Base-by-base conservation (phyloP, 169 alveolate species). In the Plasmodium berghei region DNA sequence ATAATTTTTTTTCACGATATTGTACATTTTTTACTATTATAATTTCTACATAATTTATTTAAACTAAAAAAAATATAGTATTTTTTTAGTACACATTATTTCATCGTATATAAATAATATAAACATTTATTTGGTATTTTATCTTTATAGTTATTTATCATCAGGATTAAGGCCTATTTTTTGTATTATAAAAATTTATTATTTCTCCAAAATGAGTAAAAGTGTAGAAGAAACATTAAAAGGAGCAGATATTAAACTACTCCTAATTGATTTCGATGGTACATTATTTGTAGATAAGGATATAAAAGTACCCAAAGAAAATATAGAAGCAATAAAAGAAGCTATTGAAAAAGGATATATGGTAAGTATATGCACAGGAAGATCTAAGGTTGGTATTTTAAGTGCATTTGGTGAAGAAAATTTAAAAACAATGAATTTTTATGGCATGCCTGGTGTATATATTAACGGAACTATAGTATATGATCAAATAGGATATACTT, bases 331-430 rank as follows among this genome's bases (percentile, higher is more conserved):
- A 9, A 80, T 80, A 1, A 80, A 80, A 58, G 72, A 49, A 52
- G 90, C 90, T 5, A 67, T 80, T 42, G 90, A 80, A 80, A 80
- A 12, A 59, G 90, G 90, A 9, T 80, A 80, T 52, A 80, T 80
- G 85, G 90, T 80, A 3, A 55, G 90, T 54, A 52, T 80, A 28
- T 80, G 90, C 5, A 80, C 90, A 10, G 90, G 90, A 0, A 49
- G 90, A 49, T 80, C 90, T 16, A 80, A 80, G 22, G 90, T 80
- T 12, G 90, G 90, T 20, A 80, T 80, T 18, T 80, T 80, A 80
- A 80, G 90, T 80, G 90, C 90, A 5, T 80, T 80, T 66, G 90
- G 90, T 6, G 90, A 80, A 26, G 90, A 80, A n/a, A 80, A 80
- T 80, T 80, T 80, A 66, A 80, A 80, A 66, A 80, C 52, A 61